These are phyloP conservation scores for Hyphopichia fennica DNA, from an alignment of 1,139 yeast species.

Conservation along the genomic window DNA sequence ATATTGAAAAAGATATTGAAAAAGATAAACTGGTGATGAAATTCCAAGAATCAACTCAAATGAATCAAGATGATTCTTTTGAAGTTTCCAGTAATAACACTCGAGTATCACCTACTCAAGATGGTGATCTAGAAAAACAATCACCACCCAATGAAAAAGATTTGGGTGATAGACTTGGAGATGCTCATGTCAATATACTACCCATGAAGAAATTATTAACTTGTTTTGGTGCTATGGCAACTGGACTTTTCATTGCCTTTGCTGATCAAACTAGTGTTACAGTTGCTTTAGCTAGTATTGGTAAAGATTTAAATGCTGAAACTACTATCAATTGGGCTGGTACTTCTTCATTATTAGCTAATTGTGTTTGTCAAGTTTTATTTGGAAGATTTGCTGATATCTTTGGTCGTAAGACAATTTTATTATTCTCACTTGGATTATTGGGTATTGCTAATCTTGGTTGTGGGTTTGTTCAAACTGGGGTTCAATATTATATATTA, in stretches of 20 bases:
- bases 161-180: conserved; percentile 23
- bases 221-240: conserved; percentile 25
- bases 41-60: too few relatives aligned
- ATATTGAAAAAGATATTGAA: too few relatives aligned
- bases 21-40: too few relatives aligned
- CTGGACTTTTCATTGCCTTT: conserved; percentile 35
- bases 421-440: conserved; percentile 32
- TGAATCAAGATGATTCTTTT: background rate
- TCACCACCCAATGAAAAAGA: background rate
- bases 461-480: conserved; percentile 40
- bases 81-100: background rate
- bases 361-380: conserved; percentile 42
- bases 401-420: conserved; percentile 45
- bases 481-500: conserved; percentile 39
- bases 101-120: background rate
- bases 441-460: conserved; percentile 42
- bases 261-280: conserved; percentile 44
- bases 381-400: conserved; percentile 45
- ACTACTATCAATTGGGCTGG: conserved; percentile 49
- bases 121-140: background rate
- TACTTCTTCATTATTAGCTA: conserved; percentile 46
- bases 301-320: conserved; percentile 34
- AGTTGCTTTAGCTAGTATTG: conserved; percentile 43
- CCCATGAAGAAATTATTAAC: conserved; percentile 23
- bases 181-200: conserved; percentile 28